Evolutionary conservation across 2,329 filamentous ascomycete genomes (phyloP), one percentile per base, ranked within the genome.

Genomic region (Verticillium dahliae): DNA sequence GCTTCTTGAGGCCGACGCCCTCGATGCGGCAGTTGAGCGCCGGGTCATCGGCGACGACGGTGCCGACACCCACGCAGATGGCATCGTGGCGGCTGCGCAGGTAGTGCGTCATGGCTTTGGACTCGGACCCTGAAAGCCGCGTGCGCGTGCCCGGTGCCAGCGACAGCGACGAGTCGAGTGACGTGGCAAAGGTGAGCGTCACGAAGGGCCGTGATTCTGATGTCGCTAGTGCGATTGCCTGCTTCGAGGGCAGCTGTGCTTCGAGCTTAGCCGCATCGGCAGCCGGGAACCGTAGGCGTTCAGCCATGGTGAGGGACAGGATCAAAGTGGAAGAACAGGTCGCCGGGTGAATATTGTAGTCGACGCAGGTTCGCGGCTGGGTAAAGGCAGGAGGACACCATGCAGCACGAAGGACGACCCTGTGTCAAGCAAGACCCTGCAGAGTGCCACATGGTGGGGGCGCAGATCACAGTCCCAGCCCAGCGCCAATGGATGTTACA

Each of bases 101-200:
- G 72, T 90, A 91, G 75, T 98, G 94, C 0, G 94, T 97, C 91
- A 98, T 96, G 60, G 90, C 85, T 75, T 97, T 97, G 41, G 91
- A 91, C 65, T 88, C 81, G 0, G 89, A 85, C 3, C 93, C 93
- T 1, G 94, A 98, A 14, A 98, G 84, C 0, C 84, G 80, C 2
- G 94, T 98, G 66, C 90, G 90, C n/a, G 86, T 81, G 14, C 92
- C 92, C 0, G 92, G 91, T 0, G 88, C 82, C 34, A 94, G 81
- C 1, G 92, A 85, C 58, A 96, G 82, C 60, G 87, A 85, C 50
- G 90, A 89, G 77, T 98, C 94, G 67, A 99, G 88, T 4, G 93
- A 97, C 6, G 89, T 90, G 27, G 95, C 94, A 74, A 93, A 98
- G 13, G 94, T 97, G 50, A 97, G 81, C 2, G 93, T 97, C 58